Evolutionary conservation across 2,329 filamentous ascomycete species (phyloP).

Genomic region (Conoideocrella luteorostrata): DNA sequence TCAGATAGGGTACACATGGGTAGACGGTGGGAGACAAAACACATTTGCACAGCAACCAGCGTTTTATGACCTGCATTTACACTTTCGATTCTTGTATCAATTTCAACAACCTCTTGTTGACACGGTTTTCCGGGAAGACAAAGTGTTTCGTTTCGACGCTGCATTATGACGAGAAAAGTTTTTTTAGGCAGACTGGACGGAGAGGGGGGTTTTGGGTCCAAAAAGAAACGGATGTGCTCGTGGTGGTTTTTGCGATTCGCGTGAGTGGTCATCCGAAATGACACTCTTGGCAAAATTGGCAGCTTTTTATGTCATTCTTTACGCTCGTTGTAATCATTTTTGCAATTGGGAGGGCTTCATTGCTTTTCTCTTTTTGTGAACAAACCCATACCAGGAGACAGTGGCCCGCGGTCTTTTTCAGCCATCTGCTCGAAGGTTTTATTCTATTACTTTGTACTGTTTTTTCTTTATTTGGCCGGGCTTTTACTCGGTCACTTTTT

Average conservation of each 20-base stretch:
- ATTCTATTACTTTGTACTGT: neutral
- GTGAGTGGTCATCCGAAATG: neutral
- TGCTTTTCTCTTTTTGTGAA: neutral
- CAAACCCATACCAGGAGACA: neutral
- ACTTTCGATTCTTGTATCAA: slow-evolving; percentile 39
- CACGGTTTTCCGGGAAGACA: slow-evolving; percentile 18
- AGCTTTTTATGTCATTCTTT: slow-evolving; percentile 27
- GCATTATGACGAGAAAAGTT: slow-evolving; percentile 23
- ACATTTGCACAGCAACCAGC: slow-evolving; percentile 26
- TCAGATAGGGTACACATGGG: slow-evolving; percentile 25
- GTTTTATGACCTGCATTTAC: slow-evolving; percentile 33
- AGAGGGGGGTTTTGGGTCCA: slow-evolving; percentile 6
- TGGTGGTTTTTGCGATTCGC: slow-evolving; percentile 13
- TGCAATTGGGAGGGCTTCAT: slow-evolving; percentile 27
- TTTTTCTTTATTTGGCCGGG: neutral
- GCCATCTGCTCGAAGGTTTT: neutral
- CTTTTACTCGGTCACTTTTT: too few species aligned
- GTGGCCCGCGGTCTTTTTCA: neutral
- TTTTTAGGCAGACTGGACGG: slow-evolving; percentile 9
- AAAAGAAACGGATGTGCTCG: slow-evolving; percentile 20
- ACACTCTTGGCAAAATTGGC: neutral
- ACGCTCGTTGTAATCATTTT: slow-evolving; percentile 48
- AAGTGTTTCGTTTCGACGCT: slow-evolving; percentile 12
- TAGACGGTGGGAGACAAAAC: slow-evolving; percentile 27
- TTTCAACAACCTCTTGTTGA: slow-evolving; percentile 27